Base-by-base conservation (phyloP, 108 stramenopile species). In the Poteriospumella lacustris region DNA sequence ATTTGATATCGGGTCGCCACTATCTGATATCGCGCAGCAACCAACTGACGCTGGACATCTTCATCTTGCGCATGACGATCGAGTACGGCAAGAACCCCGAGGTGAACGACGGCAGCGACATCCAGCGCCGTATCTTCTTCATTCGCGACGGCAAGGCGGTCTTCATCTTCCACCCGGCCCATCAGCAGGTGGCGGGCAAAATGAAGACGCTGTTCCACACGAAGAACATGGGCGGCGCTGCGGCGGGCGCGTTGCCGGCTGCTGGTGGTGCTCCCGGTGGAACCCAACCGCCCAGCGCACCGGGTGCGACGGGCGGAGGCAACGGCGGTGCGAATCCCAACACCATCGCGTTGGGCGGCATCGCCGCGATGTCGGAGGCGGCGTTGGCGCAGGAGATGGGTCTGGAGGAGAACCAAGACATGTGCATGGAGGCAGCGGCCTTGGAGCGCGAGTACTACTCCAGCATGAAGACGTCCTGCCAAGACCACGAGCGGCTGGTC, bases 401-500 rank as follows among this genome's bases (percentile, higher is more conserved):
- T 33, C 60, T 64, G 15, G 24, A 15, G 1, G 83, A 52, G 40
- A 43, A 67, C 38, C 73, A 64, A 31, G 86, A 83, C 60, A 58
- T 34, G 5, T 39, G 79, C 43, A 60, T 70, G 26, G 79, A 83
- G 24, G 76, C 85, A 31, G 68, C 85, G 5, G 33, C 62, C n/a
- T 75, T 84, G 15, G 86, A 90, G 77, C 76, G 75, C 44, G 80
- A 84, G 29, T 83, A 84, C 44, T 85, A 89, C 70, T 76, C 70
- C 5, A 77, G 36, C 42, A 75, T 86, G 28, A 77, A 86, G 79
- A 68, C 75, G 12, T 44, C 58, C n/a, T 86, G 88, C 60, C 60
- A 12, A 3, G 33, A 12, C 15, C 60, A 64, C 36, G 12, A 64
- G 31, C 28, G 36, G 31, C 29, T 64, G 36, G 12, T 82, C 3